Evolutionary conservation across 2,329 filamentous ascomycete species (phyloP).

Genomic region (Neopestalotiopsis sp.): DNA sequence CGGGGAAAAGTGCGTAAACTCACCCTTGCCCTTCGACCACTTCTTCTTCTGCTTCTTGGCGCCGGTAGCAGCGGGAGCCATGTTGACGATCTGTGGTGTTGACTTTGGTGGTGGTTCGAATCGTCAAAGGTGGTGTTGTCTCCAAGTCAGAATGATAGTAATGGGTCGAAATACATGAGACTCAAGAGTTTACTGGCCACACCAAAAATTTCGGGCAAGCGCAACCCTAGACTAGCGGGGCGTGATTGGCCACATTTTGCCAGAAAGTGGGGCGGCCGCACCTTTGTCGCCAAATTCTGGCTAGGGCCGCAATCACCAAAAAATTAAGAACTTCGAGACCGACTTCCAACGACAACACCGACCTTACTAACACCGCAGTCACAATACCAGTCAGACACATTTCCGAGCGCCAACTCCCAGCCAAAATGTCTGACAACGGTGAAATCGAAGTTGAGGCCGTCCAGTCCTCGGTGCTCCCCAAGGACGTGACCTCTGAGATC

Average conservation of each 20-base stretch:
- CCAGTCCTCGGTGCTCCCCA: conserved; percentile 72
- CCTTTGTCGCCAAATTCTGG: neutral
- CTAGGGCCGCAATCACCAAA: neutral
- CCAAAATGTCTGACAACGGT: conserved; percentile 79
- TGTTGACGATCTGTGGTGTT: conserved; percentile 42
- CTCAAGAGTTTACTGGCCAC: conserved; percentile 5
- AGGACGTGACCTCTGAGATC: conserved; percentile 77
- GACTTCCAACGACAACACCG: conserved; percentile 10
- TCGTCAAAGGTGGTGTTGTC: conserved; percentile 7
- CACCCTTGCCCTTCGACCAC: conserved; percentile 74
- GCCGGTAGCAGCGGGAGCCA: conserved; percentile 61
- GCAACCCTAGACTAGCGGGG: conserved; percentile 9
- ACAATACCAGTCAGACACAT: conserved; percentile 14
- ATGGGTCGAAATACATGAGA: conserved; percentile 3
- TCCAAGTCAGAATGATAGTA: neutral
- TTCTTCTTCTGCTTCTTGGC: conserved; percentile 86
- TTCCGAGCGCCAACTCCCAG: conserved; percentile 16
- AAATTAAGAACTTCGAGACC: conserved; percentile 8
- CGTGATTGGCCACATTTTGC: conserved; percentile 1
- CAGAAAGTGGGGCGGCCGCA: neutral
- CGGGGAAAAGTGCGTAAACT: conserved; percentile 47
- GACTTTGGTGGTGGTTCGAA: conserved; percentile 10
- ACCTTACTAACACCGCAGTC: neutral
- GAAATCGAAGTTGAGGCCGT: conserved; percentile 78
- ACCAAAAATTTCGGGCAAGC: conserved; percentile 2